Base-by-base conservation (phyloP, 1,139 yeast species). In the Magnusiomyces clavatus region DNA sequence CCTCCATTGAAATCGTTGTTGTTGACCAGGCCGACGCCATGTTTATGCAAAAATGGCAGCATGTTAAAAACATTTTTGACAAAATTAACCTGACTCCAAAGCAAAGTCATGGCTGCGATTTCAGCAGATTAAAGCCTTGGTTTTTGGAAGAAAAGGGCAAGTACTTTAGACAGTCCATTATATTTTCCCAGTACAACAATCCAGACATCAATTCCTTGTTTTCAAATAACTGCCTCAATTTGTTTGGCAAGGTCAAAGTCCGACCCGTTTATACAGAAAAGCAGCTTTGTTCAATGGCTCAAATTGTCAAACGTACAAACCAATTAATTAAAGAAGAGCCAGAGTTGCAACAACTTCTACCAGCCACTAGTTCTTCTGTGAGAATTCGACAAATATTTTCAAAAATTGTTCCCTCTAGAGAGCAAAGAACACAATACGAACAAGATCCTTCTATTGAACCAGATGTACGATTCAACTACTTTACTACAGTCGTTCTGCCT, bases 11-110 rank as follows among this genome's bases (percentile, higher is more conserved):
- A 67, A 68, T 94, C 6, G 69, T 83, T 46, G 72, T 90, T 34
- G 71, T 89, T 41, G 98, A 92, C 67, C 86, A 84, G 61, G 82
- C 95, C 10, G 89, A 89, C 64, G 88, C 90, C 43, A 75, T 90
- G 57, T 87, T 86, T 64, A 86, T 86, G 86, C 98, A 94, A 69
- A 89, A 90, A 62, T 86, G 97, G 92, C 86, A 86, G 43, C 96
- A 92, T 69, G 77, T 92, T 6, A 66, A 67, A 14, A 76, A 75
- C 42, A 77, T 90, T n/a, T 72, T 83, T 61, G 81, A 83, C 57
- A 81, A 84, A 64, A 61, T 89, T 54, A 89, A 89, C 68, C 73
- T 77, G 54, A 80, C 88, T 46, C 98, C 98, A 5, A 78, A 78
- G 56, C 83, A 85, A 60, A 81, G 85, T 54, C 82, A 76, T 54